These are phyloP conservation scores for Glaciozyma martinii DNA, from an alignment of 768 basidiomycete species.

Conservation along the genomic window DNA sequence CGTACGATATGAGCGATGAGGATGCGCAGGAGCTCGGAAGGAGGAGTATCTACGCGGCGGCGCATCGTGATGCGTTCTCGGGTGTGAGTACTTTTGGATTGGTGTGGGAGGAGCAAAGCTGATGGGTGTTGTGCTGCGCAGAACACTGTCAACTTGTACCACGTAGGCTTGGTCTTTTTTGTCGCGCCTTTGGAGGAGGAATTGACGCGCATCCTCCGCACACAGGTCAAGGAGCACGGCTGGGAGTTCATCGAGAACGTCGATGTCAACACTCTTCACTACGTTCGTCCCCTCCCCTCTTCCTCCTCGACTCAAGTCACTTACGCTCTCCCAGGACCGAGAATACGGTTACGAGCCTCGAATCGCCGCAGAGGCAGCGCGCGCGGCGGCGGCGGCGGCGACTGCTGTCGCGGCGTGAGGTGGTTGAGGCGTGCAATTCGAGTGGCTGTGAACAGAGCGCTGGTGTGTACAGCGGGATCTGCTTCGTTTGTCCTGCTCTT, in stretches of 20 bases:
- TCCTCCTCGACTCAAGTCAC: no score
- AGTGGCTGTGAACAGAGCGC: no score
- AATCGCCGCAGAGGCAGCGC: constrained; percentile 2
- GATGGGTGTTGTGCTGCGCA: constrained; percentile 56
- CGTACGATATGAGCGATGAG: constrained; percentile 77
- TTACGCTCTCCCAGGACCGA: not conserved
- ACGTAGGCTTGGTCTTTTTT: constrained; percentile 45
- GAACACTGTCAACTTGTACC: constrained; percentile 91
- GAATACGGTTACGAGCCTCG: constrained; percentile 10
- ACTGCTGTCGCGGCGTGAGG: not conserved
- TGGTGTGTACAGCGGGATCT: no score
- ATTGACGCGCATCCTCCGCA: no score
- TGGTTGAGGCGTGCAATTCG: no score
- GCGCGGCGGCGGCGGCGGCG: not conserved
- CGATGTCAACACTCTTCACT: constrained; percentile 26
- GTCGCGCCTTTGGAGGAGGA: not conserved
- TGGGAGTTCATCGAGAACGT: constrained; percentile 61
- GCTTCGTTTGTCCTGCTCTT: no score
- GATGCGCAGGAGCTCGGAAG: constrained; percentile 91
- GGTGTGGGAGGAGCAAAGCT: constrained; percentile 84
- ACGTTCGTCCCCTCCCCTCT: constrained; percentile 1
- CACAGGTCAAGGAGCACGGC: constrained; percentile 59
- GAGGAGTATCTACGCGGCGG: constrained; percentile 90
- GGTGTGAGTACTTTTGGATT: constrained; percentile 40
- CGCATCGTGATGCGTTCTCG: constrained; percentile 91